Conservation (phyloP, 1,139 yeast genomes). For the Pichia sp. region DNA sequence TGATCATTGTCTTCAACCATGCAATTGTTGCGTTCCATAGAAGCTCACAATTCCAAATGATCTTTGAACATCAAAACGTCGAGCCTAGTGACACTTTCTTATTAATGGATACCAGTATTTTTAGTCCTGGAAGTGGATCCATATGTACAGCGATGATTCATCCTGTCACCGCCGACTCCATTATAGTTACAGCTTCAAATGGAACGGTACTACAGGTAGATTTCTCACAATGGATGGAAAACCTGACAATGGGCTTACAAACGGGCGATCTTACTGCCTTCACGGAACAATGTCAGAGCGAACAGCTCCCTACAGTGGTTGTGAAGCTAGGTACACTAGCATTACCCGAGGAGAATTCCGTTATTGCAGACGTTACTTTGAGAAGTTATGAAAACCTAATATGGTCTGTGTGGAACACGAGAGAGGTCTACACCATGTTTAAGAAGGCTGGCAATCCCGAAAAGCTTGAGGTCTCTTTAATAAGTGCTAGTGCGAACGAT, state of each 20-base stretch:
- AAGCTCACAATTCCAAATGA: conserved; percentile 18
- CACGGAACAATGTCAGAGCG: conserved; percentile 7
- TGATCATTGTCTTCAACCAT: conserved; percentile 18
- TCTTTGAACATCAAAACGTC: conserved; percentile 16
- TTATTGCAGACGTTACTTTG: conserved; percentile 6
- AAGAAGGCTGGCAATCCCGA: conserved; percentile 4
- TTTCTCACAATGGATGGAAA: conserved; percentile 22
- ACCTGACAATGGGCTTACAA: conserved; percentile 13
- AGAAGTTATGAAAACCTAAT: conserved; percentile 16
- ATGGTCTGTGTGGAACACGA: conserved; percentile 21
- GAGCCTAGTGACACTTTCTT: conserved; percentile 9
- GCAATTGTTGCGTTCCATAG: conserved; percentile 18
- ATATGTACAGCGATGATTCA: conserved; percentile 15
- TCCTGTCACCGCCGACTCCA: conserved; percentile 16
- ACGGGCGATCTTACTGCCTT: conserved; percentile 16
- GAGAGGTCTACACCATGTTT: conserved; percentile 14
- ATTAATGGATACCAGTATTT: conserved; percentile 14
- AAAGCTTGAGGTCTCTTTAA: conserved; percentile 4
- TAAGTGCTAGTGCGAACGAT: background rate
- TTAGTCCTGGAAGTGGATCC: conserved; percentile 5
- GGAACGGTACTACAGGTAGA: conserved; percentile 21
- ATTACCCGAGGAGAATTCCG: conserved; percentile 5
- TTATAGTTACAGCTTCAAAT: conserved; percentile 16
- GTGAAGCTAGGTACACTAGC: conserved; percentile 14
- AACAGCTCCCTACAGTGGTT: conserved; percentile 18